Conservation (phyloP, 371 early-diverging fungal genomes). For the Actinomortierella ambigua region DNA sequence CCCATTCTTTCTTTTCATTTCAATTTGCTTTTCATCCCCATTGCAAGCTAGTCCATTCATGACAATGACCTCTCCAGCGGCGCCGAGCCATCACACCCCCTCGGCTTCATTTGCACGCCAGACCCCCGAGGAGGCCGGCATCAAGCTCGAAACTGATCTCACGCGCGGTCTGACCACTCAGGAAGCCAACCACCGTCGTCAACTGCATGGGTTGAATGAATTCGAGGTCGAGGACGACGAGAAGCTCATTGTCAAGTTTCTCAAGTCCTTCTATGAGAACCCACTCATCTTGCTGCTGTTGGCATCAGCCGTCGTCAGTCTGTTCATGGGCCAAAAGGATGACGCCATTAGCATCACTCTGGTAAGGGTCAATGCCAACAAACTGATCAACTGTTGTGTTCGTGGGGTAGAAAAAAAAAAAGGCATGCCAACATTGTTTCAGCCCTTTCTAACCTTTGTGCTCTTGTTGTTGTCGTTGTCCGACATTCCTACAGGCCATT, state of each 20-base stretch:
- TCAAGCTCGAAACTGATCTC: slow-evolving; percentile 57
- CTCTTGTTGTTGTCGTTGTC: slow-evolving; percentile 6
- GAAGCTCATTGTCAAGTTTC: slow-evolving; percentile 64
- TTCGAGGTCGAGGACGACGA: slow-evolving; percentile 70
- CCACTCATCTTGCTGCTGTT: slow-evolving; percentile 89
- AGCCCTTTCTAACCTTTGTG: background rate
- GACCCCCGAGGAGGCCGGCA: slow-evolving; percentile 55
- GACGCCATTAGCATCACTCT: slow-evolving; percentile 94
- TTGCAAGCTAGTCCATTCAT: background rate
- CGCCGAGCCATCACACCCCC: slow-evolving; percentile 46
- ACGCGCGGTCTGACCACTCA: slow-evolving; percentile 55
- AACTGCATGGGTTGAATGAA: slow-evolving; percentile 68
- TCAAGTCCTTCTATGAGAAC: slow-evolving; percentile 68
- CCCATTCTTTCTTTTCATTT: background rate
- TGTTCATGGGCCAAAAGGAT: slow-evolving; percentile 87
- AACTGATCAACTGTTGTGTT: background rate
- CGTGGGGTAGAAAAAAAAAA: background rate
- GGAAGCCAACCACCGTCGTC: slow-evolving; percentile 59
- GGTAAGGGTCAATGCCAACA: slow-evolving; percentile 50
- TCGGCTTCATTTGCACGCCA: slow-evolving; percentile 68
- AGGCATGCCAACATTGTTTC: background rate
- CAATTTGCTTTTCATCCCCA: background rate
- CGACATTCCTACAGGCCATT: slow-evolving; percentile 65
- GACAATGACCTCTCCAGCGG: slow-evolving; percentile 34
- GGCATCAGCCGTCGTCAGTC: slow-evolving; percentile 84